Evolutionary conservation across 345 rosid genomes (phyloP), one percentile per base, ranked within the genome.

Genomic region (Lenwebbia sp.): DNA sequence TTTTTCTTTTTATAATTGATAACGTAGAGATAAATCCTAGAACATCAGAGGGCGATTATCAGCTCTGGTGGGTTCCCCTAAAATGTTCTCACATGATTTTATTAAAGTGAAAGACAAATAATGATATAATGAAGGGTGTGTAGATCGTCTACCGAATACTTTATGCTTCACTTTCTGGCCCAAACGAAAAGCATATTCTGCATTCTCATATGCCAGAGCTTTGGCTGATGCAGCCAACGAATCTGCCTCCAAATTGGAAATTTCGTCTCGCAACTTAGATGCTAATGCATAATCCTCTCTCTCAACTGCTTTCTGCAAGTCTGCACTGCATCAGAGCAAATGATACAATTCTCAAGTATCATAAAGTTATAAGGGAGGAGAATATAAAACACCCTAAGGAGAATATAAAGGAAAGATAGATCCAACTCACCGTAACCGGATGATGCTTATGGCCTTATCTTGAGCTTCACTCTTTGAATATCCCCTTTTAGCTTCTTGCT

Each of bases 391-490:
- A n/a, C 74, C 23, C 83, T 19, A 41, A 86, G 56, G 62, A 82
- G 53, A 60, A 84, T 53, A 88, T 52, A 21, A 86, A 54, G 49
- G 54, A 23, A 62, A 25, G 81, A 50, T 75, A 26, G 7, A 52
- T 76, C 82, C 81, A 30, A 83, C 96, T 89, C 87, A 97, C 99
- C 96, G 95, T 62, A 96, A 89, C 82, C 97, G 89, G 76, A 96
- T 91, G 4, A 95, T 83, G 84, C 96, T 91, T 89, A 96, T 86
- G 85, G 94, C 98, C 90, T 95, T 96, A 88, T 97, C 99, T 89
- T 96, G 99, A 86, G 98, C 99, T 92, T 96, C 96, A 92, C 94
- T 97, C 91, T 97, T 96, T 1, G 98, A 92, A 54, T 97, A 92
- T 40, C 99, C 99, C 88, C 94, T 89, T 90, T 93, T 97, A 13